Percentiles rank a stretch among this genome's conserved stretches.
Evolutionary conservation across 108 stramenopile species (phyloP).

Genomic region (Cyclotella cryptica): DNA sequence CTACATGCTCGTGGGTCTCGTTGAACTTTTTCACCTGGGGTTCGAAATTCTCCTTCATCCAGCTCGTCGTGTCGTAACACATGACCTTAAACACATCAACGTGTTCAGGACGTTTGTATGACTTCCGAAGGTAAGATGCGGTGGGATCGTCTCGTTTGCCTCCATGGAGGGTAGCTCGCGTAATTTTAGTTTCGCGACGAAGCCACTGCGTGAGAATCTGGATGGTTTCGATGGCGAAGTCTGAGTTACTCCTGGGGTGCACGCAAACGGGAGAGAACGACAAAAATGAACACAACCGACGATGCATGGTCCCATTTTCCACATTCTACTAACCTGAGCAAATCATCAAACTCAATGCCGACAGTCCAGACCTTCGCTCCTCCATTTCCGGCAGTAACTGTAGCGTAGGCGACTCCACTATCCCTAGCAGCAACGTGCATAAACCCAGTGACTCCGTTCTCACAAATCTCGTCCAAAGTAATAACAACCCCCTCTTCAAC

Average conservation of each 20-base stretch:
- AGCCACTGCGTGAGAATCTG: slow-evolving; percentile 29
- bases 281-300: not conserved
- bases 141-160: not conserved
- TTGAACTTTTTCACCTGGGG: slow-evolving; percentile 55
- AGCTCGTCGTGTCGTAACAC: slow-evolving; percentile 73
- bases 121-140: not conserved
- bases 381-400: slow-evolving; percentile 38
- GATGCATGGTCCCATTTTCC: not conserved
- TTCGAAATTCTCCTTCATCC: slow-evolving; percentile 62
- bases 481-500: slow-evolving; percentile 5
- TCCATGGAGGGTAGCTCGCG: not conserved
- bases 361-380: slow-evolving; percentile 60
- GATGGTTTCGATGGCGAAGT: slow-evolving; percentile 51
- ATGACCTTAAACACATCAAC: slow-evolving; percentile 47
- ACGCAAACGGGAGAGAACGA: not conserved
- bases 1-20: slow-evolving; percentile 33
- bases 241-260: slow-evolving; percentile 26
- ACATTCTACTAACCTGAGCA: slow-evolving; percentile 17
- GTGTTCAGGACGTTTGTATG: not conserved
- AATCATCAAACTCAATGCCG: slow-evolving; percentile 43
- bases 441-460: slow-evolving; percentile 46
- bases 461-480: slow-evolving; percentile 17
- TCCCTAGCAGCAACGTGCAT: slow-evolving; percentile 56
- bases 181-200: slow-evolving; percentile 15
- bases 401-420: slow-evolving; percentile 53